Percentiles rank a stretch among this genome's conserved stretches.
phyloP scores from a whole-genome alignment of 257 asterid genomes.

The Apocynum venetum region DNA sequence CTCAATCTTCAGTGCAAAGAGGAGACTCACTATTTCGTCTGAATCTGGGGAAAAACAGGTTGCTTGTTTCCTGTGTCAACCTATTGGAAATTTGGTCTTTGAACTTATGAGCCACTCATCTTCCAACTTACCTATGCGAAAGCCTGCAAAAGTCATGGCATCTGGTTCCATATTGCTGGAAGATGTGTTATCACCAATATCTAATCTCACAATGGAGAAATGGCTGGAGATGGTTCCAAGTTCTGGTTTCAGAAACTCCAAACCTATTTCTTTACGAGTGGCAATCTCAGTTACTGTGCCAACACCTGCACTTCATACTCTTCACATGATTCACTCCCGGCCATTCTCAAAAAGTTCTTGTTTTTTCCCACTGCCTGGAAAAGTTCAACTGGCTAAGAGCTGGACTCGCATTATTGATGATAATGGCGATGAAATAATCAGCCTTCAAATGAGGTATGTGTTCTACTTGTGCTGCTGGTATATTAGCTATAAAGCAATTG shows the following conservation, averaged over 20 bases:
- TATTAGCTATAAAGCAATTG: conserved; percentile 6
- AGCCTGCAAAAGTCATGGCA: conserved; percentile 53
- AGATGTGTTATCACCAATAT: conserved; percentile 42
- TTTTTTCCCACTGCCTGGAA: conserved; percentile 56
- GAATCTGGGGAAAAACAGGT: conserved; percentile 79
- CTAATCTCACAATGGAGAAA: conserved; percentile 63
- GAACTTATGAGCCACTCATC: conserved; percentile 52
- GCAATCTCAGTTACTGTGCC: conserved; percentile 85
- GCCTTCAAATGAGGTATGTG: conserved; percentile 72
- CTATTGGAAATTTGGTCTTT: conserved; percentile 57
- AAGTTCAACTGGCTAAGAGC: conserved; percentile 41
- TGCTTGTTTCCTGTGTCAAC: conserved; percentile 82
- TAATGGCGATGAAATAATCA: conserved; percentile 59
- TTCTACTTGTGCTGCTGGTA: conserved; percentile 7
- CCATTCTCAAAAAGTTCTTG: conserved; percentile 59
- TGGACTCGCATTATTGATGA: conserved; percentile 59
- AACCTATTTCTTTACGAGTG: conserved; percentile 61
- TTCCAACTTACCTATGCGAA: conserved; percentile 34
- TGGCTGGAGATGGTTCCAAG: conserved; percentile 80
- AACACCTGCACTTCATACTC: conserved; percentile 46
- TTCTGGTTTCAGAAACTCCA: conserved; percentile 37
- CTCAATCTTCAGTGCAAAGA: conserved; percentile 64
- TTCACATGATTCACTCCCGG: conserved; percentile 51
- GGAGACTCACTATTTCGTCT: conserved; percentile 70
- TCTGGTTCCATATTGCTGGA: conserved; percentile 52